Evolutionary conservation across 2,329 filamentous ascomycete species (phyloP), one percentile per base, ranked within the genome.

Genomic region (Cadophora sp.): DNA sequence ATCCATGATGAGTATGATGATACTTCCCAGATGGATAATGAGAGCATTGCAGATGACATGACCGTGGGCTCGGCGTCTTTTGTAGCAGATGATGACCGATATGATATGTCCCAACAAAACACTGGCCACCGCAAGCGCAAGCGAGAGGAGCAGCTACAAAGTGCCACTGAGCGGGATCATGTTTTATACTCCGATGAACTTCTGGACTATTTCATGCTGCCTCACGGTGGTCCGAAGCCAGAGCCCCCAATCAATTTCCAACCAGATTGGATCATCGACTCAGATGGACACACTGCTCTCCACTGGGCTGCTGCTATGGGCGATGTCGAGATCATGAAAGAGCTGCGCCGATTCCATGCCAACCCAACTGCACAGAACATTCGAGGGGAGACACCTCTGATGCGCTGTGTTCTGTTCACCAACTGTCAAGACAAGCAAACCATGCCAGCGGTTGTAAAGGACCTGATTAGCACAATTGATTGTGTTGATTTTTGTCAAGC

Each of bases 221-320:
- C 92, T 61, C 90, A 93, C 78, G 89, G 91, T 66, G 64, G 87
- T 89, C 45, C 94, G 94, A 1, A 68, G 30, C 70, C 70, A 6
- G 88, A 93, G 68, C 94, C 95, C 2, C 96, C 96, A 0, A 83
- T 89, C 41, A 91, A 93, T 77, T 97, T 97, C 74, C 90, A 97
- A 76, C 89, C 96, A 6, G 91, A 99, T 79, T 92, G 93, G 78
- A 85, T 90, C n/a, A 97, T 99, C 70, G 96, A 99, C 77, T 91
- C 94, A 51, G 94, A 97, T 74, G 90, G 91, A 11, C 94, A 98
- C 76, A 97, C 94, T 2, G 94, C 95, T 6, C 86, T 99, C 72
- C 96, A 99, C 77, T 99, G 96, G 96, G 96, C 94, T 20, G 94
- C 93, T 62, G 93, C 96, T 27, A 99, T 99, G 95, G 96, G 96